Evolutionary conservation across 805 yeast genomes (phyloP).

Genomic region (Candida caryicola): DNA sequence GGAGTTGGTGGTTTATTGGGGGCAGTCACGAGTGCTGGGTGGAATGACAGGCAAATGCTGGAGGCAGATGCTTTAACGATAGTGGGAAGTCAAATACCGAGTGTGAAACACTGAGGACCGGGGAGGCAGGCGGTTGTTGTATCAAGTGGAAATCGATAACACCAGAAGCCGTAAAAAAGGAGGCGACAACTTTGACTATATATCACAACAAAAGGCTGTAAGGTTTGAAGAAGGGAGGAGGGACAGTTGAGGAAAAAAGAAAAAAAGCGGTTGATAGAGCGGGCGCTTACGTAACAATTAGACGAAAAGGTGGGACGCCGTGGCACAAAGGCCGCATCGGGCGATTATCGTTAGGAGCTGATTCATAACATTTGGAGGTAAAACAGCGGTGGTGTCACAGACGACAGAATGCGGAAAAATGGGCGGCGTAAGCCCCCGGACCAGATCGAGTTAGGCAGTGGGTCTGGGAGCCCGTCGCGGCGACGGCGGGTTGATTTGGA

Average conservation of each 20-base stretch:
- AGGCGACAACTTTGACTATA: neutral
- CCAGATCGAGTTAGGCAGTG: too few species aligned
- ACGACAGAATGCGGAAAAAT: neutral
- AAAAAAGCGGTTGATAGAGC: neutral
- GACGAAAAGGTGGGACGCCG: neutral
- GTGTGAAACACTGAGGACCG: too few species aligned
- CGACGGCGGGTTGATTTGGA: too few species aligned
- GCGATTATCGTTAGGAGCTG: neutral
- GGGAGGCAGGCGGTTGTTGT: too few species aligned
- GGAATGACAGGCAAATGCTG: too few species aligned
- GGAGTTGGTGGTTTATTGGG: too few species aligned
- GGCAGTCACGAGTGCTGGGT: too few species aligned
- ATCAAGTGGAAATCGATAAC: too few species aligned
- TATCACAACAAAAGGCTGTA: neutral
- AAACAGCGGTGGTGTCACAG: neutral
- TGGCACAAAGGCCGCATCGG: neutral
- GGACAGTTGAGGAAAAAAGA: neutral
- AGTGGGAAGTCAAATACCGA: too few species aligned
- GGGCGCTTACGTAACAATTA: neutral
- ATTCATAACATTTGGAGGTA: neutral
- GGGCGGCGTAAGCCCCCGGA: neutral
- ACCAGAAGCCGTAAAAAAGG: neutral
- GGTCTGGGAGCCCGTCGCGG: too few species aligned
- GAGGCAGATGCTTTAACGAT: too few species aligned
- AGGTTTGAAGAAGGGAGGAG: neutral